phyloP scores from a whole-genome alignment of 2,329 filamentous ascomycete genomes.

The Cladosporium sp. region DNA sequence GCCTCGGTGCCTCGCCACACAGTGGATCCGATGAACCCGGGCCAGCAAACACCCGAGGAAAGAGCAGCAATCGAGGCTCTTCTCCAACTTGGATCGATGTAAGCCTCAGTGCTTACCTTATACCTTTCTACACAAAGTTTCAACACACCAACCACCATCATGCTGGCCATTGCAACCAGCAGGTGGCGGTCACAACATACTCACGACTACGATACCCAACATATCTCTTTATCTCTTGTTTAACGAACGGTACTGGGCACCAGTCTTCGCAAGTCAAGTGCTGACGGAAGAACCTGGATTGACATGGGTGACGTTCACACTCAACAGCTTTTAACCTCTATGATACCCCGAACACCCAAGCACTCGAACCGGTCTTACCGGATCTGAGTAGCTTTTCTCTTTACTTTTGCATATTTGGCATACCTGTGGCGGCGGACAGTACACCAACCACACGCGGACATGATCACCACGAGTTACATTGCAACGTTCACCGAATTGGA shows the following conservation, averaged over 20 bases:
- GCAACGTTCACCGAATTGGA: constrained; percentile 1
- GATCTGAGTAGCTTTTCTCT: constrained; percentile 8
- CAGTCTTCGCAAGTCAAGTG: constrained; percentile 40
- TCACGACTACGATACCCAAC: constrained; percentile 20
- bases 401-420: constrained; percentile 8
- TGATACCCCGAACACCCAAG: constrained; percentile 24
- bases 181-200: not conserved
- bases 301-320: constrained; percentile 39
- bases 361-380: not conserved
- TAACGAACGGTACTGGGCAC: constrained; percentile 35
- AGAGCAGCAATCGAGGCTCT: constrained; percentile 80
- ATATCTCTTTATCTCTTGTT: constrained; percentile 23
- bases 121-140: constrained; percentile 3
- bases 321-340: constrained; percentile 18
- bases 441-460: constrained; percentile 16
- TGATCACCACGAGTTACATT: not conserved
- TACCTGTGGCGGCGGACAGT: constrained; percentile 18
- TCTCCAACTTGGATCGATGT: constrained; percentile 73
- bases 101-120: constrained; percentile 28
- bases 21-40: constrained; percentile 19
- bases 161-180: constrained; percentile 9
- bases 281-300: constrained; percentile 43
- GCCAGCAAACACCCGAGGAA: constrained; percentile 64
- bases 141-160: constrained; percentile 16
- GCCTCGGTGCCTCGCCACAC: constrained; percentile 28